Base-by-base conservation (phyloP, 371 early-diverging fungal genomes). In the Mucor lusitanicus region DNA sequence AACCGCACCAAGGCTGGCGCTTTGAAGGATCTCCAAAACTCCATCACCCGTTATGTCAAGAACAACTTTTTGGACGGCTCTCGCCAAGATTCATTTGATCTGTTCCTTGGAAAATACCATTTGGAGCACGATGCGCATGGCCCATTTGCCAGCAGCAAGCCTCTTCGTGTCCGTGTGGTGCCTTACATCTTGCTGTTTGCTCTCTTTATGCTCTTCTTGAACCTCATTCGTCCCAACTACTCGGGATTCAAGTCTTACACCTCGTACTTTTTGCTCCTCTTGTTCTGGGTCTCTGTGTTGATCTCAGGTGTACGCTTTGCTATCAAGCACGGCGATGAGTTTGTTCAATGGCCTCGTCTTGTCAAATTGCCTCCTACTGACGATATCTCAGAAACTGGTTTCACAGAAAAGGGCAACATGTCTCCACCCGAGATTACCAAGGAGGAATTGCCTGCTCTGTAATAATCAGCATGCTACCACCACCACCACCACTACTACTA, bases 51-150 rank as follows among this genome's bases (percentile, higher is more conserved):
- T 17, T 99, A 97, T 73, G 70, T 94, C 59, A 92, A 92, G 63
- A 97, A 97, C 74, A 98, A 97, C 86, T 99, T 91, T 70, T 71
- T 92, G 65, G 99, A 99, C 68, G 99, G 98, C 32, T 67, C 74
- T 15, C 87, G 97, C 30, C 99, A 99, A 83, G 96, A 95, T 76
- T 85, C 88, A 11, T 90, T 87, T 69, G 96, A 96, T 69, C 70
- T 96, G 32, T 82, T 96, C 59, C 75, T 93, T 50, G 96, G 96
- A 6, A 77, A 80, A 21, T 93, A 86, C 71, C 70, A 72, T 17
- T 87, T 92, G 28, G 56, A 13, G 61, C 75, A 30, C 2, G 80
- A 21, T 28, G 25, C 58, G 2, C 61, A 37, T 54, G 77, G 68
- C 32, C 70, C 80, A n/a, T 78, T 72, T 66, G 68, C 59, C 46